phyloP scores from a whole-genome alignment of 83 land plant species.

The Picea abies region DNA sequence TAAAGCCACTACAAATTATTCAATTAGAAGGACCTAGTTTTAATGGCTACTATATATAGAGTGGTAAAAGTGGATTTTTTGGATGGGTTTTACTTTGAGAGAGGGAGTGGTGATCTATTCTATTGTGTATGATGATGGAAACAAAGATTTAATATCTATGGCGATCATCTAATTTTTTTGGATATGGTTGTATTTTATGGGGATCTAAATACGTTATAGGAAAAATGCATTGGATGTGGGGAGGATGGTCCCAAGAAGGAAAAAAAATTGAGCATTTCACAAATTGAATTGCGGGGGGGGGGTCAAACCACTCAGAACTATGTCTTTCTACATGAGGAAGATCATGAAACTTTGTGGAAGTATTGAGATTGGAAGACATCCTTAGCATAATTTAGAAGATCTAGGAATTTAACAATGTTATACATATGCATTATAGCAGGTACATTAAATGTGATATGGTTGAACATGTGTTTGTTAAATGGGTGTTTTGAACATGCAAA shows the following conservation, averaged over 20 bases:
- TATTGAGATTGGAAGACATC: slow-evolving; percentile 99
- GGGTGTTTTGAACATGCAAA: too few species aligned
- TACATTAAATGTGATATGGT: too few species aligned
- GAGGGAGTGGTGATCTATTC: slow-evolving; percentile 94
- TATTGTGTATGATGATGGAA: slow-evolving; percentile 89
- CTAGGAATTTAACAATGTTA: too few species aligned
- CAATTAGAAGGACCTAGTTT: slow-evolving; percentile 99
- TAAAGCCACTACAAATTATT: slow-evolving; percentile 86
- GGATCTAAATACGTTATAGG: slow-evolving; percentile 91
- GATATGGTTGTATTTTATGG: slow-evolving; percentile 99
- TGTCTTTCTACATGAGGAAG: slow-evolving; percentile 98
- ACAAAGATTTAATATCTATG: slow-evolving; percentile 86
- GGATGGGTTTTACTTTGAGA: slow-evolving; percentile 90
- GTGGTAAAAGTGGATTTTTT: slow-evolving; percentile 99
- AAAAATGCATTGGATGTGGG: slow-evolving; percentile 99
- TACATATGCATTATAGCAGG: too few species aligned
- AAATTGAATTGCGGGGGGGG: slow-evolving; percentile 77
- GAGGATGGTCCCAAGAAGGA: slow-evolving; percentile 83
- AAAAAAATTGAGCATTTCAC: slow-evolving; percentile 98
- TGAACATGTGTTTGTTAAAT: too few species aligned
- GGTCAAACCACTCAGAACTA: slow-evolving; percentile 95
- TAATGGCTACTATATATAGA: slow-evolving; percentile 82
- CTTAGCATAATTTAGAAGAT: slow-evolving; percentile 84
- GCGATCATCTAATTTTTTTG: slow-evolving; percentile 96
- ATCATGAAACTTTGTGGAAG: slow-evolving; percentile 91